Conservation (phyloP, 2,329 filamentous ascomycete genomes). For the Fusarium tupiense region DNA sequence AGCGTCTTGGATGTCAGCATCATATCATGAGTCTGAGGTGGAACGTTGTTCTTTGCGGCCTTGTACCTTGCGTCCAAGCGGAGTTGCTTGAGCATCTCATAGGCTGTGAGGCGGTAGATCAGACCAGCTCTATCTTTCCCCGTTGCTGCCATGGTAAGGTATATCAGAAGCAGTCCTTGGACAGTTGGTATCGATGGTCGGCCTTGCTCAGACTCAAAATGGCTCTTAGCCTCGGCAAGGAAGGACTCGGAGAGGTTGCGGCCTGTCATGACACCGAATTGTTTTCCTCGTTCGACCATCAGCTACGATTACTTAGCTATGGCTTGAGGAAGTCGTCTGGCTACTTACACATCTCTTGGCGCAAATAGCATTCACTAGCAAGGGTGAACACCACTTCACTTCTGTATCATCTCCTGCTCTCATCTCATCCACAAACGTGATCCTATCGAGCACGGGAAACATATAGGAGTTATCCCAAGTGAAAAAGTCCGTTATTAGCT, state of each 20-base stretch:
- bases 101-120: not conserved
- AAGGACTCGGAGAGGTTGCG: not conserved
- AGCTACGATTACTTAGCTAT: not conserved
- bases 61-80: not conserved
- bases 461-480: not conserved
- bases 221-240: not conserved
- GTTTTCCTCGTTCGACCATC: conserved; percentile 1
- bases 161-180: not conserved
- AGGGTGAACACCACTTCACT: not conserved
- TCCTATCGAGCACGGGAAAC: not conserved
- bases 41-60: not conserved
- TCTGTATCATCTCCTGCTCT: not conserved
- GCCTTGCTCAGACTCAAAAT: not conserved
- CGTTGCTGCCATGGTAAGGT: not conserved
- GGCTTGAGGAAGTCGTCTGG: not conserved
- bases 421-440: not conserved
- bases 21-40: not conserved
- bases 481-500: not conserved
- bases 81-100: not conserved
- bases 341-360: not conserved
- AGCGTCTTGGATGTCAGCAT: not conserved
- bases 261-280: not conserved
- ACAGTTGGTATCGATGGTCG: not conserved
- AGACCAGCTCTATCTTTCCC: not conserved
- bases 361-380: not conserved